Percentiles rank a stretch among this genome's conserved stretches.
Evolutionary conservation across 257 asterid genomes (phyloP).

Genomic region (Solanum ahanhuiri): DNA sequence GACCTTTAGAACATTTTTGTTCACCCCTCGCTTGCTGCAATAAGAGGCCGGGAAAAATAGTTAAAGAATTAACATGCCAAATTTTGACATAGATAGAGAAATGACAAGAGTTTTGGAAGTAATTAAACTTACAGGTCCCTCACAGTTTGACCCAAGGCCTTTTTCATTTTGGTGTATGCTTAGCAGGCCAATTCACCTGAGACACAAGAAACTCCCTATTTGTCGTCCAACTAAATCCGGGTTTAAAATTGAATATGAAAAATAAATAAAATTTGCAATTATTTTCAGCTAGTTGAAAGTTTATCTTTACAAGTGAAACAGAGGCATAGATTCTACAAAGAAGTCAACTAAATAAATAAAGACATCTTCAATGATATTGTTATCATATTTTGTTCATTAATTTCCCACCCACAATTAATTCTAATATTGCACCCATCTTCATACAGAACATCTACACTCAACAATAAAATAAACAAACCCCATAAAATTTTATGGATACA

Average conservation of each 20-base stretch:
- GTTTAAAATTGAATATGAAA: not conserved
- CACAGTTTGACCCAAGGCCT: conserved; percentile 88
- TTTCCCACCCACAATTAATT: too few species aligned
- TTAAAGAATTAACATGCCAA: not conserved
- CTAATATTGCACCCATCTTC: not conserved
- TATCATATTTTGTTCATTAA: not conserved
- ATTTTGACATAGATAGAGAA: not conserved
- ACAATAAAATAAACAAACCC: not conserved
- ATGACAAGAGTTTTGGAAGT: not conserved
- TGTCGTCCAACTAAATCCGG: not conserved
- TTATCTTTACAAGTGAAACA: too few species aligned
- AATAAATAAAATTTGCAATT: too few species aligned
- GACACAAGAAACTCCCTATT: not conserved
- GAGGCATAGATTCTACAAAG: not conserved
- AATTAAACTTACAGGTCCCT: conserved; percentile 71
- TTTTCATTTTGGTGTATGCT: conserved; percentile 59
- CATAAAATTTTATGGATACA: not conserved
- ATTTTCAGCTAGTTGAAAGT: not conserved
- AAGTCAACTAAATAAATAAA: not conserved
- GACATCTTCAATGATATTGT: not conserved
- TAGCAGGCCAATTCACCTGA: conserved; percentile 10
- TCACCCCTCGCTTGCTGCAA: conserved; percentile 96
- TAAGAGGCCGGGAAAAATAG: conserved; percentile 8
- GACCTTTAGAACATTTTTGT: conserved; percentile 91
- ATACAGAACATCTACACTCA: not conserved